Percentiles rank a stretch among this genome's conserved stretches.
Conservation (phyloP, 2,329 filamentous ascomycete species). For the Mycogone perniciosa region DNA sequence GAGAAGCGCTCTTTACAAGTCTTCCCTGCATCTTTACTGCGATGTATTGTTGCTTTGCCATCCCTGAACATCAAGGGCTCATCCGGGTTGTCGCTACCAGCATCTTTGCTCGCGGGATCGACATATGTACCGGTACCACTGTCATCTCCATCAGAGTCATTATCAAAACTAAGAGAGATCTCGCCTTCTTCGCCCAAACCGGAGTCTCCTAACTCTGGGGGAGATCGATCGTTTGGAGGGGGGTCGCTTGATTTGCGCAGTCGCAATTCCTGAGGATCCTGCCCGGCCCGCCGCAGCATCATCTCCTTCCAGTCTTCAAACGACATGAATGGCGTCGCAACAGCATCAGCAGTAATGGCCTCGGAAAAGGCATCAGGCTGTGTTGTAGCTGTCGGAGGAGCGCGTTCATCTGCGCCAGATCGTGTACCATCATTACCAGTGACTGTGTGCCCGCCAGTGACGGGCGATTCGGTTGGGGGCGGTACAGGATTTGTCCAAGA, state of each 20-base stretch:
- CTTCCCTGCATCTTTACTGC: slow-evolving; percentile 89
- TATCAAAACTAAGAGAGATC: slow-evolving; percentile 57
- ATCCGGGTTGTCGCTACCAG: slow-evolving; percentile 17
- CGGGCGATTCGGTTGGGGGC: slow-evolving; percentile 2
- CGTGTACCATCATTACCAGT: not conserved
- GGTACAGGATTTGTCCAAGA: slow-evolving; percentile 40
- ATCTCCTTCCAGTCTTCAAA: slow-evolving; percentile 98
- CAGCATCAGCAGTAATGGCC: slow-evolving; percentile 8
- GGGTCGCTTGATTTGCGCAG: slow-evolving; percentile 51
- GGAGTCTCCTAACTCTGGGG: slow-evolving; percentile 64
- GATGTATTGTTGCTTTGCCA: slow-evolving; percentile 48
- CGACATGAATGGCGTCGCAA: slow-evolving; percentile 64
- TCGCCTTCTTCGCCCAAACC: slow-evolving; percentile 82
- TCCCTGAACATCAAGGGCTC: slow-evolving; percentile 42
- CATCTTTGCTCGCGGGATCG: not conserved
- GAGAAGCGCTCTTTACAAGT: slow-evolving; percentile 98
- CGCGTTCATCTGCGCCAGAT: not conserved
- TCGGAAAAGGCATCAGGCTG: slow-evolving; percentile 2
- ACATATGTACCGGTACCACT: not conserved
- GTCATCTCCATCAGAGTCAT: slow-evolving; percentile 20
- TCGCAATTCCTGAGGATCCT: slow-evolving; percentile 61
- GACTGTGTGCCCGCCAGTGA: not conserved
- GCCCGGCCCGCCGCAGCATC: slow-evolving; percentile 79
- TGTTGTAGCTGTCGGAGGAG: not conserved
- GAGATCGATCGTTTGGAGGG: slow-evolving; percentile 40